Conservation (phyloP, 371 early-diverging fungal species). For the Mortierella sp. region DNA sequence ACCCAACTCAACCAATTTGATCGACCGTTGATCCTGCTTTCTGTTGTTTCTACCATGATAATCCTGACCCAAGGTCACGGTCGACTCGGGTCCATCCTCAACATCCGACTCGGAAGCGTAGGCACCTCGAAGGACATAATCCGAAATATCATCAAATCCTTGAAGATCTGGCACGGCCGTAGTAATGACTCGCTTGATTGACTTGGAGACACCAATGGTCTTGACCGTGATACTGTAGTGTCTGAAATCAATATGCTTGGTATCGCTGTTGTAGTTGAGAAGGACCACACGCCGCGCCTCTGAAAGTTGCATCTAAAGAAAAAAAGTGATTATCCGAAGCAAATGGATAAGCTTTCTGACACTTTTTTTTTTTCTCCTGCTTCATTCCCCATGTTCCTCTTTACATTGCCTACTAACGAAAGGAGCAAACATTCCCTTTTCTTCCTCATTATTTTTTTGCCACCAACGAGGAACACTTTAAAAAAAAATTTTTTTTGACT, state of each 20-base stretch:
- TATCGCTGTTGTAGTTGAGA: conserved; percentile 89
- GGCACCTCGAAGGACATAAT: conserved; percentile 89
- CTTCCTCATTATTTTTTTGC: too few relatives aligned
- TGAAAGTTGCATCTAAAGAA: conserved; percentile 76
- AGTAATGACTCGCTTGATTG: conserved; percentile 82
- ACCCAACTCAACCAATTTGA: conserved; percentile 90
- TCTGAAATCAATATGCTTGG: conserved; percentile 87
- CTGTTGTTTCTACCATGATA: conserved; percentile 80
- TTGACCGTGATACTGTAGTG: conserved; percentile 93
- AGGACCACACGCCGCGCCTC: conserved; percentile 93
- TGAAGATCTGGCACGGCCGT: conserved; percentile 83
- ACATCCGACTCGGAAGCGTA: conserved; percentile 92
- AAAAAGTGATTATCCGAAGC: too few relatives aligned
- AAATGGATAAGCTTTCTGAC: too few relatives aligned
- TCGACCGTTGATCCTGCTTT: conserved; percentile 84
- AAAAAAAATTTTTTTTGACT: conserved; percentile 21
- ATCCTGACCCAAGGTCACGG: conserved; percentile 84
- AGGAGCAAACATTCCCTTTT: too few relatives aligned
- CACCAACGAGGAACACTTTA: too few relatives aligned
- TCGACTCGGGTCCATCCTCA: conserved; percentile 86
- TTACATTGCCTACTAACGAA: too few relatives aligned
- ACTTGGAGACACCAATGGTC: conserved; percentile 89
- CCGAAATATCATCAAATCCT: conserved; percentile 89
- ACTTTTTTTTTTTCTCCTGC: background rate
- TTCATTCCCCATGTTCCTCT: too few relatives aligned